These are phyloP conservation scores for Pleurotus pulmonarius DNA, from an alignment of 768 basidiomycete genomes.

Conservation along the genomic window DNA sequence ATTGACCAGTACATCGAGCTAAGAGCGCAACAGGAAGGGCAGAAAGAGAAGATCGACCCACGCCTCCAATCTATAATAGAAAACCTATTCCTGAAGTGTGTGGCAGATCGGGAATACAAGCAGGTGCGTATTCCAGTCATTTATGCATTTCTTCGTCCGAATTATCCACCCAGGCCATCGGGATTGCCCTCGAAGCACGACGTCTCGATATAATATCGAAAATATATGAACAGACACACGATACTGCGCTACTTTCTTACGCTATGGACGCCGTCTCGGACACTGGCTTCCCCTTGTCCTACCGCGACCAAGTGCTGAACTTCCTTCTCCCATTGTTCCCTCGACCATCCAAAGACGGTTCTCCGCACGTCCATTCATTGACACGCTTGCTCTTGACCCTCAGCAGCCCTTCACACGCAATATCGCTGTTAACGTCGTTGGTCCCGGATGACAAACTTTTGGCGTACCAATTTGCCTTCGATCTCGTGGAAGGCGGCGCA, in stretches of 20 bases:
- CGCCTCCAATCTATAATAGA: constrained; percentile 84
- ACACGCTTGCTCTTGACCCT: constrained; percentile 90
- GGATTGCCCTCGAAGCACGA: constrained; percentile 89
- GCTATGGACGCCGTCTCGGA: constrained; percentile 91
- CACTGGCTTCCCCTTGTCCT: constrained; percentile 82
- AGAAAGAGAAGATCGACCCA: constrained; percentile 67
- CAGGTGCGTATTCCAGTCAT: constrained; percentile 47
- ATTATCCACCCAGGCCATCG: constrained; percentile 64
- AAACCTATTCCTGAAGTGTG: constrained; percentile 81
- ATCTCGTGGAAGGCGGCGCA: constrained; percentile 89
- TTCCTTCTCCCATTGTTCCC: constrained; percentile 88
- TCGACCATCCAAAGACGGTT: constrained; percentile 63
- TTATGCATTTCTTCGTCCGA: constrained; percentile 12
- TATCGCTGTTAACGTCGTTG: constrained; percentile 68
- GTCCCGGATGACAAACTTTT: constrained; percentile 69
- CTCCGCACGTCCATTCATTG: constrained; percentile 73
- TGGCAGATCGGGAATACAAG: constrained; percentile 85
- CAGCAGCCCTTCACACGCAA: constrained; percentile 74
- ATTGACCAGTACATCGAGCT: constrained; percentile 89
- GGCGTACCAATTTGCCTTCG: constrained; percentile 95
- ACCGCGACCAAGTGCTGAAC: constrained; percentile 76
- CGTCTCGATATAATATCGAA: constrained; percentile 82
- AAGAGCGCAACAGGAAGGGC: constrained; percentile 47
- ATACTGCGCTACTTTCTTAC: constrained; percentile 80
- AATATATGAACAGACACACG: constrained; percentile 70